A percentile compares a stretch with the other conserved stretches of the same genome.
These are phyloP conservation scores for Holtermanniella nyarrowii DNA, from an alignment of 768 basidiomycete species.

Conservation along the genomic window DNA sequence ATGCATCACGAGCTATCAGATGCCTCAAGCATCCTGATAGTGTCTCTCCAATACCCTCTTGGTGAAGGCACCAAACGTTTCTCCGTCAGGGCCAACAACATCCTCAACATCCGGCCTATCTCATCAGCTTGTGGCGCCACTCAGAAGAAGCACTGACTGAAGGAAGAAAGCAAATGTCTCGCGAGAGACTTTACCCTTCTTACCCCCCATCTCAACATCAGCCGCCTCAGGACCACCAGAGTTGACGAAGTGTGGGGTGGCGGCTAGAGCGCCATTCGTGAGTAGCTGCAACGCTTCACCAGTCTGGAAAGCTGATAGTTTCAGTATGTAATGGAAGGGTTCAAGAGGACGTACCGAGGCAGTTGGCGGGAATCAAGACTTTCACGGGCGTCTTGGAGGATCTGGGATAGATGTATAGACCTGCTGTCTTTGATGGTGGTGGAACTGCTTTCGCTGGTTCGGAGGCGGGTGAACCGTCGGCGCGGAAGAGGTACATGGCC, in stretches of 20 bases:
- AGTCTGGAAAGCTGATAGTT: constrained; percentile 76
- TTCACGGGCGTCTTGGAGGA: constrained; percentile 60
- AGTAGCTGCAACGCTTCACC: constrained; percentile 90
- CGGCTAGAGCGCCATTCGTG: constrained; percentile 66
- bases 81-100: constrained; percentile 52
- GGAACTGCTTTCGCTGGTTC: constrained; percentile 46
- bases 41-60: constrained; percentile 64
- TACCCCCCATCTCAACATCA: constrained; percentile 6
- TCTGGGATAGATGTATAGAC: constrained; percentile 82
- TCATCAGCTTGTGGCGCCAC: neutral
- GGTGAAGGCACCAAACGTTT: constrained; percentile 85
- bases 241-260: constrained; percentile 90
- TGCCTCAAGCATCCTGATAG: constrained; percentile 34
- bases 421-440: constrained; percentile 65
- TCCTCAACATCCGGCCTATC: constrained; percentile 72
- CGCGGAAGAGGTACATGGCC: constrained; percentile 70
- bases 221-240: constrained; percentile 45
- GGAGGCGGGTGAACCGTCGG: constrained; percentile 35
- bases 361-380: constrained; percentile 65
- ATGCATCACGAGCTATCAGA: neutral
- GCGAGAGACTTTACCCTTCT: constrained; percentile 51
- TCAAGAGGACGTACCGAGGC: constrained; percentile 20
- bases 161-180: constrained; percentile 58
- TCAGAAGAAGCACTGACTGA: constrained; percentile 31
- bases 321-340: constrained; percentile 40